These are phyloP conservation scores for Chytridiales sp. DNA, from an alignment of 371 early-diverging fungal genomes.

Conservation along the genomic window DNA sequence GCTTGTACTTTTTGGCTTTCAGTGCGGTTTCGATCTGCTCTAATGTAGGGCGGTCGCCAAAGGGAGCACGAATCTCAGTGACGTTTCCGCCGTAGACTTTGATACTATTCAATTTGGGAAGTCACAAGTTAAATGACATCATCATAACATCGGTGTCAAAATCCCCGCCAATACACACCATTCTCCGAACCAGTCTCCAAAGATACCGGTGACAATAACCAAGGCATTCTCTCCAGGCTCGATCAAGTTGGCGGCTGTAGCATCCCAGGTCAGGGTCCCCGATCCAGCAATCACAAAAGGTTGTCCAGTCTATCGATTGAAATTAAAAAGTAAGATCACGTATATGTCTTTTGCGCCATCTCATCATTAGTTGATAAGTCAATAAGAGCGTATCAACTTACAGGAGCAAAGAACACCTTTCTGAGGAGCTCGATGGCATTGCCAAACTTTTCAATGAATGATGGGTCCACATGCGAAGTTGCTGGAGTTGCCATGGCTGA, in stretches of 20 bases:
- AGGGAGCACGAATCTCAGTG: constrained; percentile 69
- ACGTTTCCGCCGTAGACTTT: constrained; percentile 85
- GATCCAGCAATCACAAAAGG: constrained; percentile 94
- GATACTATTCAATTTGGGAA: constrained; percentile 48
- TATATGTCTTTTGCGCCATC: neutral
- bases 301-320: constrained; percentile 66
- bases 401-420: constrained; percentile 70
- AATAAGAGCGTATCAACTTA: constrained; percentile 14
- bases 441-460: constrained; percentile 86
- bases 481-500: constrained; percentile 86
- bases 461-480: constrained; percentile 90
- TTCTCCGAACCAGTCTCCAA: constrained; percentile 93
- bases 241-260: constrained; percentile 85
- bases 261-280: constrained; percentile 91
- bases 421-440: constrained; percentile 80
- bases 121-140: neutral
- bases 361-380: neutral
- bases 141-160: neutral
- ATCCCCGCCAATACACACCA: too few species aligned
- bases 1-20: constrained; percentile 70
- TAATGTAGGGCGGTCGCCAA: constrained; percentile 61
- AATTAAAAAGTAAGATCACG: neutral
- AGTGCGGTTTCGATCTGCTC: constrained; percentile 55
- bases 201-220: constrained; percentile 90
- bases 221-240: constrained; percentile 88